These are phyloP conservation scores for Cordyceps pruinosa DNA, from an alignment of 2,329 filamentous ascomycete species.

Conservation along the genomic window DNA sequence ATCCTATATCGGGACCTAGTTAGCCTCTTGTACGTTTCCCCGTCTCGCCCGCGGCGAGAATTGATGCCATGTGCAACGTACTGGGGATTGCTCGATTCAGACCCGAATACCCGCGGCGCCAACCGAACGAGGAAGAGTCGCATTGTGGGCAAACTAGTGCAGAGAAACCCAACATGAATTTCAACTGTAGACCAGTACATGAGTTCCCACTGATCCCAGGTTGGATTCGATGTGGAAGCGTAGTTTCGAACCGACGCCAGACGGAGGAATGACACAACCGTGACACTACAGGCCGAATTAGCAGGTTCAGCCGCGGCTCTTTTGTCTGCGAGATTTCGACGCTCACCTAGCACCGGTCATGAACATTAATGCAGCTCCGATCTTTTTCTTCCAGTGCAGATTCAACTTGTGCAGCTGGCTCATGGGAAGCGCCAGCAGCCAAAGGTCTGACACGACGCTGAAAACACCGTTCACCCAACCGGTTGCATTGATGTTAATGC, in stretches of 20 bases:
- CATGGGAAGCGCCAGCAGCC: conserved; percentile 40
- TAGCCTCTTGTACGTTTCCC: too few species aligned
- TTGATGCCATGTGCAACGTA: not conserved
- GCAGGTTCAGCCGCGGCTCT: too few species aligned
- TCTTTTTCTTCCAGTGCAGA: conserved; percentile 36
- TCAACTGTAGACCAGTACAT: conserved; percentile 27
- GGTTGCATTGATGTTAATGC: conserved; percentile 38
- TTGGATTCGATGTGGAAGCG: conserved; percentile 22
- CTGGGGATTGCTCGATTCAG: not conserved
- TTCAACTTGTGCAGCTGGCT: conserved; percentile 31
- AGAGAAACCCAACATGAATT: conserved; percentile 27
- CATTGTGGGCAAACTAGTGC: conserved; percentile 26
- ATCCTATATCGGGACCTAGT: not conserved
- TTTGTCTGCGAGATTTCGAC: not conserved
- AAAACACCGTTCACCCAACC: conserved; percentile 40
- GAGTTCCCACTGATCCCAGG: conserved; percentile 23
- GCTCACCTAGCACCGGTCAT: conserved; percentile 31
- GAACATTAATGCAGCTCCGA: conserved; percentile 38
- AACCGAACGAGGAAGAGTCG: conserved; percentile 19
- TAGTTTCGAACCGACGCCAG: conserved; percentile 23
- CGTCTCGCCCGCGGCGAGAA: too few species aligned
- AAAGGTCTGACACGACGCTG: conserved; percentile 40
- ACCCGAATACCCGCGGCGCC: conserved; percentile 2
- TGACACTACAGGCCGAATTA: conserved; percentile 17
- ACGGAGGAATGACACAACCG: conserved; percentile 26